phyloP scores from a whole-genome alignment of 345 rosid genomes.

The Lepidium aucheri region DNA sequence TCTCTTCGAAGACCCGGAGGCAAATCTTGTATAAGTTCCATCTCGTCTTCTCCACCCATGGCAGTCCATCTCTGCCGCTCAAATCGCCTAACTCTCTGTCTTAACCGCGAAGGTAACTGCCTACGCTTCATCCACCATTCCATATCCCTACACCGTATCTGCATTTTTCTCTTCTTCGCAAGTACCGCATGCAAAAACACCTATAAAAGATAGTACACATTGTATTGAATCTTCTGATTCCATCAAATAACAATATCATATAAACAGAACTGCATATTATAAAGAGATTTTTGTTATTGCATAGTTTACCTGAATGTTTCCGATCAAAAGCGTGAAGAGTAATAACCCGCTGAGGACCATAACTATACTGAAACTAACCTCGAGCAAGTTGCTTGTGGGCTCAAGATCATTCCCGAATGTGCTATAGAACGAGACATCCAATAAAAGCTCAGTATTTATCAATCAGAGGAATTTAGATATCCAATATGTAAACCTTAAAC shows the following conservation, averaged over 20 bases:
- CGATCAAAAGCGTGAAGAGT: constrained; percentile 77
- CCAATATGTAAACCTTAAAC: neutral
- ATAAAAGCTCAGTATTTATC: neutral
- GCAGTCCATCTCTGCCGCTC: constrained; percentile 66
- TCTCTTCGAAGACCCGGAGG: constrained; percentile 88
- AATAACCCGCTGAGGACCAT: constrained; percentile 68
- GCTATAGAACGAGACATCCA: constrained; percentile 33
- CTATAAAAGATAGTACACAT: constrained; percentile 26
- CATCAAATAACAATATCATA: constrained; percentile 1
- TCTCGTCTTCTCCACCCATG: constrained; percentile 76
- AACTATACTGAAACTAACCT: constrained; percentile 68
- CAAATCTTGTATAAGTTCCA: constrained; percentile 57
- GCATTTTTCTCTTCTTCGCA: constrained; percentile 77
- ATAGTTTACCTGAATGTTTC: constrained; percentile 71
- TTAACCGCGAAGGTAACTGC: constrained; percentile 69
- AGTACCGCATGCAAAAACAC: constrained; percentile 63
- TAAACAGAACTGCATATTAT: no score
- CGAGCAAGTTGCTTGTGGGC: constrained; percentile 74
- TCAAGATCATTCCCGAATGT: constrained; percentile 76
- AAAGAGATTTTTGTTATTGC: neutral
- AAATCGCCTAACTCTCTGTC: constrained; percentile 71
- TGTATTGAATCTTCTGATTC: neutral
- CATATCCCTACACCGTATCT: constrained; percentile 67
- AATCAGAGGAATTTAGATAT: neutral
- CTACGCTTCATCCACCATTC: constrained; percentile 96